These are phyloP conservation scores for Fomitopsis pinicola DNA, from an alignment of 1,284 basidiomycete species.

Conservation along the genomic window DNA sequence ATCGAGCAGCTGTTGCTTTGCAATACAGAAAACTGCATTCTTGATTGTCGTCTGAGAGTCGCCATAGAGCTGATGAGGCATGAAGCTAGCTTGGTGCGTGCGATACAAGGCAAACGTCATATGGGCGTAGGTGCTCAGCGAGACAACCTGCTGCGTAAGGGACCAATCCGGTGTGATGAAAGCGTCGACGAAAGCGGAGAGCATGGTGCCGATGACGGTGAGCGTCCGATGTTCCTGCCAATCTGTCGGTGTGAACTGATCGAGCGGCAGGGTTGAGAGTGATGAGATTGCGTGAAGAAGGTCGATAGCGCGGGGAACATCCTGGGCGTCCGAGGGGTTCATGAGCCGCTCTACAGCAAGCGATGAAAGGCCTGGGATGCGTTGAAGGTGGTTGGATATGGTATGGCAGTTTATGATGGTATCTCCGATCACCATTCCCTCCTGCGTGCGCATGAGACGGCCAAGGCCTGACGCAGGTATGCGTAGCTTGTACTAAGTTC, in stretches of 20 bases:
- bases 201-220: conserved; percentile 4
- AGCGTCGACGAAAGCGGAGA: conserved; percentile 9
- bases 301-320: conserved; percentile 13
- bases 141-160: conserved; percentile 6
- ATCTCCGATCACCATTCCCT: conserved; percentile 6
- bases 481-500: no score
- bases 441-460: conserved; percentile 6
- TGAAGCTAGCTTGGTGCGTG: conserved; percentile 9
- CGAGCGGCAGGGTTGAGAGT: not conserved
- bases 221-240: conserved; percentile 4
- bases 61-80: conserved; percentile 19
- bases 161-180: conserved; percentile 8
- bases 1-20: conserved; percentile 20
- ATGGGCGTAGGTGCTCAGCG: conserved; percentile 10
- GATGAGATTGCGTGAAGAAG: not conserved
- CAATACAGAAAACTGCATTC: conserved; percentile 19
- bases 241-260: not conserved
- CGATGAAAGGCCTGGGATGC: not conserved
- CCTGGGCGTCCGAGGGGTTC: conserved; percentile 11
- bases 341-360: conserved; percentile 4
- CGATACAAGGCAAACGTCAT: conserved; percentile 23
- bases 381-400: conserved; percentile 1
- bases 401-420: conserved; percentile 6
- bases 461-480: no score
- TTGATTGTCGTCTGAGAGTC: conserved; percentile 22